Evolutionary conservation across 495 filamentous ascomycete species (phyloP).

Genomic region (Arthonia radiata): DNA sequence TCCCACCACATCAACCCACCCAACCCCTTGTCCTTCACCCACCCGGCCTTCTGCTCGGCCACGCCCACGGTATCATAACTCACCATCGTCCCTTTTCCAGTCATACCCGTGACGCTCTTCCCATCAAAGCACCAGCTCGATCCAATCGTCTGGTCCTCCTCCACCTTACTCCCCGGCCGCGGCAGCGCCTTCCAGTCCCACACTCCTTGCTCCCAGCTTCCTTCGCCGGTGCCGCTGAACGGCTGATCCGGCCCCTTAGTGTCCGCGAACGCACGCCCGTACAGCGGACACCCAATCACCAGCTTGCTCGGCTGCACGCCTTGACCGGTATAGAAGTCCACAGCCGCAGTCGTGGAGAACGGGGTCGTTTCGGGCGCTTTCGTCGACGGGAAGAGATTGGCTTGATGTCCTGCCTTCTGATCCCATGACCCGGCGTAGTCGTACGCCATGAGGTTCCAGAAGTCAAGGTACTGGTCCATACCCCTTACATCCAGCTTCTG

Average conservation of each 20-base stretch:
- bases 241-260: constrained; percentile 44
- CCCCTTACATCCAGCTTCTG: constrained; percentile 32
- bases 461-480: constrained; percentile 59
- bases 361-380: constrained; percentile 33
- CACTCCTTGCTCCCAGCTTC: constrained; percentile 46
- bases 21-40: constrained; percentile 33
- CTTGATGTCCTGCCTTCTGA: constrained; percentile 38
- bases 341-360: constrained; percentile 41
- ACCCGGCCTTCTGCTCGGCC: constrained; percentile 35
- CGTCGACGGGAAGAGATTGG: constrained; percentile 38
- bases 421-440: constrained; percentile 36
- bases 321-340: constrained; percentile 36
- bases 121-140: constrained; percentile 52
- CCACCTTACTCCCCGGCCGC: constrained; percentile 19
- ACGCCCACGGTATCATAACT: constrained; percentile 46
- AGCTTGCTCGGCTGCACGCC: constrained; percentile 42
- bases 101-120: no score
- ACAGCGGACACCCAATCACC: constrained; percentile 64
- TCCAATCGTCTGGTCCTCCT: constrained; percentile 22
- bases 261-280: constrained; percentile 52
- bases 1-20: constrained; percentile 90
- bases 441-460: constrained; percentile 45
- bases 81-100: constrained; percentile 39
- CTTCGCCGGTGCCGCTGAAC: constrained; percentile 42
- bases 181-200: constrained; percentile 54